Base-by-base conservation (phyloP, 2,329 filamentous ascomycete genomes). In the Microcera coccophila region DNA sequence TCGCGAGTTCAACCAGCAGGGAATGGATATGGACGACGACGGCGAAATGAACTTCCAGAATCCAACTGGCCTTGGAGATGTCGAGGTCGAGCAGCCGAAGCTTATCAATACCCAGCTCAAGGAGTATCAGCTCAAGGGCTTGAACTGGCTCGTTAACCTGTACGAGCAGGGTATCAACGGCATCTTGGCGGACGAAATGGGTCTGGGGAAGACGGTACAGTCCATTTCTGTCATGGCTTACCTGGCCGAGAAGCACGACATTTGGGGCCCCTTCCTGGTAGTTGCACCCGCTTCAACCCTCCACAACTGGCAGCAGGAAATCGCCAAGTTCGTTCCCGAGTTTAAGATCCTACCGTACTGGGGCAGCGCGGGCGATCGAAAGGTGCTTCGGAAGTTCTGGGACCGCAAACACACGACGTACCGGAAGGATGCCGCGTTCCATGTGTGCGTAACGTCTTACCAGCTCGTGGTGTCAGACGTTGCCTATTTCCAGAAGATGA, bases 31-130 rank as follows among this genome's bases (percentile, higher is more conserved):
- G 65, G 86, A 93, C 53, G 90, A 96, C 45, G 90, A 96, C 59
- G 91, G 90, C 57, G 93, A 98, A 70, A 88, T 98, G 86, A 98
- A 98, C 71, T 98, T 98, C 75, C 93, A 98, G 70, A 97, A 98
- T 63, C 93, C 93, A 1, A 93, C 90, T 4, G 93, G 91, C 60
- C 77, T 98, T 57, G 91, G 91, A 57, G 90, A 93, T 57, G 89
- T 95, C 54, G 87, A 95, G 60, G 89, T 98, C 43, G 84, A 90
- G 50, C 93, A 98, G 64, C 93, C 93, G 8, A 94, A 90, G 68
- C 82, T 97, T 69, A 80, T 98, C 60, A 90, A 87, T 51, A 88
- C 90, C 39, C 88, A 95, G 63, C 81, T 98, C 61, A 98, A 98
- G 65, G 93, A 98, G 66, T 98, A 98, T 69, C 93, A 98, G 72